These are phyloP conservation scores for Starmerella geochares DNA, from an alignment of 805 yeast species.

Conservation along the genomic window DNA sequence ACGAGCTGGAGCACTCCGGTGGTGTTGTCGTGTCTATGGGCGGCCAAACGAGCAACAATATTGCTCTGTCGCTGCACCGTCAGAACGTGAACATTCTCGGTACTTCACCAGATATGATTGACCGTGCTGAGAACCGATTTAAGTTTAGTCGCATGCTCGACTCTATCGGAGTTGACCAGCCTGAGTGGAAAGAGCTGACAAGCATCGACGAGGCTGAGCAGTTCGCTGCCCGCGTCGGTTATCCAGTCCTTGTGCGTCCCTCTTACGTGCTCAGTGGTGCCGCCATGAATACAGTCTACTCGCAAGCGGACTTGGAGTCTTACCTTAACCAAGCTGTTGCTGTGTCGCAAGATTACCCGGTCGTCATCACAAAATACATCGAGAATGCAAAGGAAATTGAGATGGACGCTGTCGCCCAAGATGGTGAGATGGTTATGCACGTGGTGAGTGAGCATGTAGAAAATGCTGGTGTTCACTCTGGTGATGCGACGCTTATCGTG, in stretches of 20 bases:
- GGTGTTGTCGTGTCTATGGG: conserved; percentile 98
- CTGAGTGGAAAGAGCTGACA: conserved; percentile 97
- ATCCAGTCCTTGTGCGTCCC: conserved; percentile 95
- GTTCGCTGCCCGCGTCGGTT: conserved; percentile 81
- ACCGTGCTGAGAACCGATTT: conserved; percentile 94
- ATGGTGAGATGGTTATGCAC: conserved; percentile 91
- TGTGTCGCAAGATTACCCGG: conserved; percentile 96
- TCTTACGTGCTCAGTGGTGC: conserved; percentile 97
- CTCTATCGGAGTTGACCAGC: conserved; percentile 93
- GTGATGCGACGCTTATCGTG: conserved; percentile 94
- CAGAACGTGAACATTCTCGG: conserved; percentile 93
- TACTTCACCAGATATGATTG: conserved; percentile 97
- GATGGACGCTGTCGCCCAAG: conserved; percentile 95
- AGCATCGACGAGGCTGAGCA: conserved; percentile 84
- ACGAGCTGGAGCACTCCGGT: conserved; percentile 75
- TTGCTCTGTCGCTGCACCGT: conserved; percentile 84
- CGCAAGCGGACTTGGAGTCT: conserved; percentile 75
- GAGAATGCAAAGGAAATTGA: conserved; percentile 97
- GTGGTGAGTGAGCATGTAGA: conserved; percentile 98
- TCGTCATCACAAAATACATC: conserved; percentile 90
- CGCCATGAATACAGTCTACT: conserved; percentile 95
- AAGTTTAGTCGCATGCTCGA: conserved; percentile 97
- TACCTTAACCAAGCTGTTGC: conserved; percentile 91
- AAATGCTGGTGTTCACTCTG: conserved; percentile 98
- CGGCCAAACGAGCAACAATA: conserved; percentile 96